Base-by-base conservation (phyloP, 208 protist species). In the Wallacemonas rigidus region DNA sequence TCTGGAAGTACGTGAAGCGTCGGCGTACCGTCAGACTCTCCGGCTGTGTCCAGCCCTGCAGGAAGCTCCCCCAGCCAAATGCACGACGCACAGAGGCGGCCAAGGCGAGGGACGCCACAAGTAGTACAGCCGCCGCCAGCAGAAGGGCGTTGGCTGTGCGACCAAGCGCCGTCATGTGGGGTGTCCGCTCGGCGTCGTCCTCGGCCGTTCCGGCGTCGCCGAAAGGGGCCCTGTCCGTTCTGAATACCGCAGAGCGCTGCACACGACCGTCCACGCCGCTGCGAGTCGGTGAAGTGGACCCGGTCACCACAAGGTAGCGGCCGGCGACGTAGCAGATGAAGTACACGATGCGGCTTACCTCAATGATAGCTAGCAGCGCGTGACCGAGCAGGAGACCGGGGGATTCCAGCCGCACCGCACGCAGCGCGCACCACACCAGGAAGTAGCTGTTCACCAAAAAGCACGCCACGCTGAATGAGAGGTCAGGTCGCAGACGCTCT, bases 51-150 rank as follows among this genome's bases (percentile, higher is more conserved):
- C 89, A 88, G 67, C 88, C 88, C 56, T 86, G 80, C 57, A 75
- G 67, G 75, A 86, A 93, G 2, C 67, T 75, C 35, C 79, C 74
- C 82, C 85, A 89, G 7, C 82, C 85, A 76, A 93, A 93, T 7
- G 71, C 74, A 11, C 69, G 77, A 7, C 57, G 69, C n/a, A 88
- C 80, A 45, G 67, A 74, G 11, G 56, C 57, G 6, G 68, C 38
- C 26, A 70, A 54, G 60, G 85, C 4, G 8, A 68, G 5, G 1
- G 67, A 70, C n/a, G 76, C 72, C 7, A 74, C 15, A 44, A 81
- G 14, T 17, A 85, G 65, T 8, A 85, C 36, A 1, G 61, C 54
- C 11, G 77, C 35, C 36, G 78, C 51, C 41, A 57, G 50, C 38
- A 69, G 40, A 11, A 69, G 44, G 3, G 40, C 40, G n/a, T 17